Percentiles rank a stretch among this genome's conserved stretches.
These are phyloP conservation scores for Orbilia quercus DNA, from an alignment of 2,329 filamentous ascomycete genomes.

Conservation along the genomic window DNA sequence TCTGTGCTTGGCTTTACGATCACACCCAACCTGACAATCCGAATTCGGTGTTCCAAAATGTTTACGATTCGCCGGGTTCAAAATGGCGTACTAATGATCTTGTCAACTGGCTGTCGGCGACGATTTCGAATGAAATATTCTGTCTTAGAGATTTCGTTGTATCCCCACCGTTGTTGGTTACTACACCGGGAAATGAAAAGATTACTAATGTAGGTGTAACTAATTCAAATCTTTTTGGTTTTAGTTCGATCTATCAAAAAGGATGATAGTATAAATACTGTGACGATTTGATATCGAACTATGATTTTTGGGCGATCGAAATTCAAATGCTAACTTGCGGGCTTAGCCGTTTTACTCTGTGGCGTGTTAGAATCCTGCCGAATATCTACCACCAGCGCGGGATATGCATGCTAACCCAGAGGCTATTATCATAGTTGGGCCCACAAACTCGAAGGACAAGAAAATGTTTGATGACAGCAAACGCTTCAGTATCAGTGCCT, in stretches of 20 bases:
- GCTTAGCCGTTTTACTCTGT: neutral
- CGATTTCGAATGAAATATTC: neutral
- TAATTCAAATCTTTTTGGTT: too few species aligned
- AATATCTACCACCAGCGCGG: slow-evolving; percentile 16
- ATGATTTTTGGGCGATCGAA: too few species aligned
- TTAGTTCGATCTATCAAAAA: too few species aligned
- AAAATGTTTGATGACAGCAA: slow-evolving; percentile 15
- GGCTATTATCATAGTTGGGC: neutral
- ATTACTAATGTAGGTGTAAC: slow-evolving; percentile 9
- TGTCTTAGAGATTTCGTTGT: neutral
- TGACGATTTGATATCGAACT: too few species aligned
- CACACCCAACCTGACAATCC: slow-evolving; percentile 7
- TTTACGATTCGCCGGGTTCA: slow-evolving; percentile 15
- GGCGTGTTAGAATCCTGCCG: neutral
- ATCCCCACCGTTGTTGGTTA: neutral
- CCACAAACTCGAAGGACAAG: neutral
- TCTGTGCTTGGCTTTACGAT: slow-evolving; percentile 21
- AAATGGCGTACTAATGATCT: neutral
- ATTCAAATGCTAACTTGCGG: neutral
- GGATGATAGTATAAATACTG: too few species aligned
- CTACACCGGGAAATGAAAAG: slow-evolving; percentile 13
- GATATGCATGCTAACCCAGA: neutral
- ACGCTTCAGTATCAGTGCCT: neutral
- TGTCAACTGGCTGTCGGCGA: slow-evolving; percentile 3
- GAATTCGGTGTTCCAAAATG: slow-evolving; percentile 1